Percentiles rank a stretch among this genome's conserved stretches.
Conservation (phyloP, 2,329 filamentous ascomycete species). For the Macrophomina pseudophaseolina region DNA sequence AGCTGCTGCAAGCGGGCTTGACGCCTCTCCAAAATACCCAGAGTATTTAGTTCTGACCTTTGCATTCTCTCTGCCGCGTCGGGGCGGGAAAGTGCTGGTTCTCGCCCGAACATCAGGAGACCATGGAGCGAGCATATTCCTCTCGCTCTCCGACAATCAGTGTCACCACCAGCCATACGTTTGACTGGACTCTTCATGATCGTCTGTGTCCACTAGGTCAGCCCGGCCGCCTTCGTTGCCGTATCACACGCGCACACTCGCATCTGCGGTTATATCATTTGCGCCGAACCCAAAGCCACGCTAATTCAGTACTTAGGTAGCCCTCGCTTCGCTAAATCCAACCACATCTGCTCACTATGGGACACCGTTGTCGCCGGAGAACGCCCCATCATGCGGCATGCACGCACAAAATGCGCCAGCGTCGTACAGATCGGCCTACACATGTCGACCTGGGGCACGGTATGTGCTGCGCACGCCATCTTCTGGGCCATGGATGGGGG, state of each 20-base stretch:
- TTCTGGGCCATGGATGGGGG: not conserved
- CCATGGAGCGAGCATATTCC: not conserved
- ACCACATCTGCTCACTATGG: not conserved
- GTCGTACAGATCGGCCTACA: not conserved
- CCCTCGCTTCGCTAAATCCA: no score
- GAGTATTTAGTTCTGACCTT: not conserved
- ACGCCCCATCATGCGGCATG: not conserved
- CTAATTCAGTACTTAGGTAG: not conserved
- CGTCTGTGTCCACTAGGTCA: no score
- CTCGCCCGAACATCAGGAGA: not conserved
- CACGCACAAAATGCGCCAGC: not conserved
- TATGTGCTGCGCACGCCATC: not conserved
- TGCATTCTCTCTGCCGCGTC: not conserved
- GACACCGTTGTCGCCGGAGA: not conserved
- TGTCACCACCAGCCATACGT: not conserved
- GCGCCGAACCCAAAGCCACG: not conserved
- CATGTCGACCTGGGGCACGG: not conserved
- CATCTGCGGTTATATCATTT: not conserved
- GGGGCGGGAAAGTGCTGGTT: not conserved
- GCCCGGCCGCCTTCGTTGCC: not conserved
- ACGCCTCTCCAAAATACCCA: no score
- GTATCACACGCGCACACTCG: not conserved
- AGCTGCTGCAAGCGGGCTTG: no score
- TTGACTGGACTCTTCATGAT: not conserved
- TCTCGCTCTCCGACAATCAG: not conserved